Evolutionary conservation across 148 eudicot genomes (phyloP).

Genomic region (Camellia granthamiana): DNA sequence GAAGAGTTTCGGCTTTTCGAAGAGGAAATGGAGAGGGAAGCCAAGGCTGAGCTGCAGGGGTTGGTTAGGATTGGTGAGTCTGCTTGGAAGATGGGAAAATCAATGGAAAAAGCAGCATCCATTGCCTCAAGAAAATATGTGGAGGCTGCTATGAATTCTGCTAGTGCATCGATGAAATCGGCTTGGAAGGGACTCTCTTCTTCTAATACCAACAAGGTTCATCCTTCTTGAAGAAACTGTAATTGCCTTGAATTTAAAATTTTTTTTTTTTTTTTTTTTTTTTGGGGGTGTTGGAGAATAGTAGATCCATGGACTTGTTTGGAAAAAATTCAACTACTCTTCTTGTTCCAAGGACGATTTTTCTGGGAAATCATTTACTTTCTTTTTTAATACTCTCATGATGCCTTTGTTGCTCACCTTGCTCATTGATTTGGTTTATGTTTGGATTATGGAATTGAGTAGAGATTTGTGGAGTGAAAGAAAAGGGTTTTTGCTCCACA

Average conservation of each 20-base stretch:
- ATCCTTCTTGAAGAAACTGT: conserved; percentile 44
- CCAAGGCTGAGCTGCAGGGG: conserved; percentile 40
- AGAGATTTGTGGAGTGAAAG: no score
- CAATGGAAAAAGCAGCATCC: conserved; percentile 58
- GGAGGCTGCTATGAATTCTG: conserved; percentile 64
- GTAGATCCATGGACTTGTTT: background rate
- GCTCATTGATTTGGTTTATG: no score
- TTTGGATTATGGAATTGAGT: no score
- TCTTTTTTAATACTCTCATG: no score
- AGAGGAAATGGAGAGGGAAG: conserved; percentile 44
- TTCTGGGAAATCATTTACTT: no score
- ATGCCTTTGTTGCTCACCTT: no score
- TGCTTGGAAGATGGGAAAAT: conserved; percentile 52
- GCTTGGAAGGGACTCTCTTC: conserved; percentile 48
- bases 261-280: background rate
- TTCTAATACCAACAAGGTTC: conserved; percentile 50
- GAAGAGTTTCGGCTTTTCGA: conserved; percentile 59
- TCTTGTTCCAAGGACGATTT: no score
- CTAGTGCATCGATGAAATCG: conserved; percentile 58
- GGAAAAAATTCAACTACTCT: background rate
- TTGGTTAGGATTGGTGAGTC: conserved; percentile 42
- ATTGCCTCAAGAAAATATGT: conserved; percentile 63
- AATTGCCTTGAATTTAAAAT: background rate
- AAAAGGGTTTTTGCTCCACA: no score
- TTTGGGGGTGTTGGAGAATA: background rate